phyloP scores from a whole-genome alignment of 345 rosid genomes.

The Anastatica hierochuntica region DNA sequence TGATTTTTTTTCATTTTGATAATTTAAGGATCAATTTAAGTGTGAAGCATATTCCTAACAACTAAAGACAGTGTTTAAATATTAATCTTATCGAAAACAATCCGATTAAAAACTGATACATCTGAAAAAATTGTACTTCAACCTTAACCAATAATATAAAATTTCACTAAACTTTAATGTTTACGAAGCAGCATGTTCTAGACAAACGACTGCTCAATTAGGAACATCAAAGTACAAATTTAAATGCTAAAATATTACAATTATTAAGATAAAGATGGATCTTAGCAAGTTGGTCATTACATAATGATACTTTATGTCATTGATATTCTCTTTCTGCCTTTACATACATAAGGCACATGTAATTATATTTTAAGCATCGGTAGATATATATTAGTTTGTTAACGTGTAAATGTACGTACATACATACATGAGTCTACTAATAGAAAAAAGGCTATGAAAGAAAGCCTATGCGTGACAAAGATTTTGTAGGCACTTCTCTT shows the following conservation, averaged over 20 bases:
- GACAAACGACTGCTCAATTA: slow-evolving; percentile 23
- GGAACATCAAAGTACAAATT: slow-evolving; percentile 29
- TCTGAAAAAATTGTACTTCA: no score
- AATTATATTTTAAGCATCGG: no score
- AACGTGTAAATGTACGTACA: neutral
- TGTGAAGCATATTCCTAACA: no score
- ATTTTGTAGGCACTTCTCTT: slow-evolving; percentile 25
- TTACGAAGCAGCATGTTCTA: slow-evolving; percentile 20
- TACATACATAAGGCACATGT: neutral
- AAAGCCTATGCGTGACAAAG: slow-evolving; percentile 27
- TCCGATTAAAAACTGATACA: no score
- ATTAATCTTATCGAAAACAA: no score
- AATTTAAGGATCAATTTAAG: no score
- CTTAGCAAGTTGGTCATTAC: slow-evolving; percentile 22
- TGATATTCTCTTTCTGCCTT: slow-evolving; percentile 21
- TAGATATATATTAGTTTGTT: no score
- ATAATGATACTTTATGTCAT: slow-evolving; percentile 23
- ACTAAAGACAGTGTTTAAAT: no score
- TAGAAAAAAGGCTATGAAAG: slow-evolving; percentile 25
- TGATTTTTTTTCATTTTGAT: no score
- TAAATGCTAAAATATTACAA: slow-evolving; percentile 14
- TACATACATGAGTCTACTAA: slow-evolving; percentile 12
- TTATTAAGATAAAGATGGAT: slow-evolving; percentile 20
- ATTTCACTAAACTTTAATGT: no score
- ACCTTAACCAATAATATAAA: no score